Conservation (phyloP, 129 eudicot species). For the Flaveria brownii region DNA sequence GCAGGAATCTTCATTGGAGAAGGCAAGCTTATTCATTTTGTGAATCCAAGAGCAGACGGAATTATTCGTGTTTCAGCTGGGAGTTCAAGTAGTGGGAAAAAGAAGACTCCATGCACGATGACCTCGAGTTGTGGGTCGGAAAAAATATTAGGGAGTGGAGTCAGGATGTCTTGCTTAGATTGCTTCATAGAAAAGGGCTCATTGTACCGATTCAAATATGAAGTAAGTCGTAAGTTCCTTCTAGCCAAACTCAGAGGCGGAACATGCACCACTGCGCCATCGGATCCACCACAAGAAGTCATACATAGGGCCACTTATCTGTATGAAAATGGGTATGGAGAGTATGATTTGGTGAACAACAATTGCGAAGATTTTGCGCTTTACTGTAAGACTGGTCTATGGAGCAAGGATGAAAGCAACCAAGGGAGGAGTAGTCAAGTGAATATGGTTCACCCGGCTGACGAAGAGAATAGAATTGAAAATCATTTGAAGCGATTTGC, state of each 20-base stretch:
- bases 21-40: slow-evolving; percentile 19
- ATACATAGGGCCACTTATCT: slow-evolving; percentile 12
- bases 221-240: slow-evolving; percentile 6
- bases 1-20: slow-evolving; percentile 7
- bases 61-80: not conserved
- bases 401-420: not conserved
- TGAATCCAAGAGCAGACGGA: not conserved
- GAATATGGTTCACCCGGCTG: not conserved
- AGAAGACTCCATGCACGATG: not conserved
- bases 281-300: slow-evolving; percentile 7
- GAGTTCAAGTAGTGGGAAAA: not conserved
- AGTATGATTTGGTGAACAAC: not conserved
- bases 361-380: slow-evolving; percentile 15
- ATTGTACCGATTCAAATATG: slow-evolving; percentile 5
- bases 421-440: slow-evolving; percentile 27
- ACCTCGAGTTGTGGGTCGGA: not conserved
- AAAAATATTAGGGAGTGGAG: slow-evolving; percentile 21
- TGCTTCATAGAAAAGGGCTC: slow-evolving; percentile 10
- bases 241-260: not conserved
- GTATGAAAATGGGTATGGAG: slow-evolving; percentile 17
- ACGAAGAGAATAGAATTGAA: not conserved
- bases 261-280: slow-evolving; percentile 15
- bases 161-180: slow-evolving; percentile 17
- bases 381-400: slow-evolving; percentile 2
- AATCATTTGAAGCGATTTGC: not conserved